Evolutionary conservation across 441 rosid genomes (phyloP).

Genomic region (Pelargonium australe): DNA sequence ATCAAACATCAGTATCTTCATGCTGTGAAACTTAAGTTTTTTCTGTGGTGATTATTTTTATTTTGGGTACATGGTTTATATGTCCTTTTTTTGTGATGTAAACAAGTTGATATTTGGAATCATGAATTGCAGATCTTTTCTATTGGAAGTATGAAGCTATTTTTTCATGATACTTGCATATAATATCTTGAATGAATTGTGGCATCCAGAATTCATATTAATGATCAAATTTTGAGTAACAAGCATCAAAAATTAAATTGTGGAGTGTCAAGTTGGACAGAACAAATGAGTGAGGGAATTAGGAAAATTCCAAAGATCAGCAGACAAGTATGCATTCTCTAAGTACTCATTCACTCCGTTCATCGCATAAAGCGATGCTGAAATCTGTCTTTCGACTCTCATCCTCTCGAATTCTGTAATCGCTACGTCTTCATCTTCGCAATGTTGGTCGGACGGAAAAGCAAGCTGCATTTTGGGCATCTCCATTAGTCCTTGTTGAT

Average conservation of each 20-base stretch:
- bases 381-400: conserved; percentile 51
- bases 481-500: background rate
- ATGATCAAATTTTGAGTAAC: too few relatives aligned
- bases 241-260: too few relatives aligned
- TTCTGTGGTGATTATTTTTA: background rate
- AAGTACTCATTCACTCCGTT: conserved; percentile 53
- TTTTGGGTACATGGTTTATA: background rate
- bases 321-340: conserved; percentile 12
- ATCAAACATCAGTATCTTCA: background rate
- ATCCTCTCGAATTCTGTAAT: conserved; percentile 45
- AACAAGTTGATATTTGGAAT: background rate
- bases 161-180: too few relatives aligned
- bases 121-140: background rate
- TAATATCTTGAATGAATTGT: too few relatives aligned
- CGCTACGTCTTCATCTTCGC: conserved; percentile 38
- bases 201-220: too few relatives aligned
- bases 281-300: background rate
- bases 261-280: background rate
- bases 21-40: background rate
- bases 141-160: background rate
- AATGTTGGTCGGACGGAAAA: background rate
- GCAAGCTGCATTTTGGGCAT: background rate
- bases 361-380: conserved; percentile 60
- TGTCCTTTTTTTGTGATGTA: background rate
- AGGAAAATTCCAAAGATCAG: background rate